Percentiles rank a stretch among this genome's conserved stretches.
Conservation (phyloP, 257 asterid genomes). For the Nicotiana knightiana region DNA sequence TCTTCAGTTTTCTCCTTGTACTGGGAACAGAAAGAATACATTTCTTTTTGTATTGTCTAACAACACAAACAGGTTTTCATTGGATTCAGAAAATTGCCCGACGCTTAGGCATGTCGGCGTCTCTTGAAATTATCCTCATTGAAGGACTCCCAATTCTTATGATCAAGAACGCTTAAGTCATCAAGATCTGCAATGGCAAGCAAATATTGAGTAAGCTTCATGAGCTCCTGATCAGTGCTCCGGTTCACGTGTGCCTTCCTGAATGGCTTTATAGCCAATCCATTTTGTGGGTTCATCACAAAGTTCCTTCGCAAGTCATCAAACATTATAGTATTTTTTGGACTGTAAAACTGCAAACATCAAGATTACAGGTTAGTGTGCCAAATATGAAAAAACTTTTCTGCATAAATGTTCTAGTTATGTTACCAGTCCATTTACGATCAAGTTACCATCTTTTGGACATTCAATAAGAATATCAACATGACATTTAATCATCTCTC, state of each 20-base stretch:
- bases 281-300: slow-evolving; percentile 94
- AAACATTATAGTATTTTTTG: slow-evolving; percentile 86
- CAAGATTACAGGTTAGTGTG: not conserved
- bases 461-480: not conserved
- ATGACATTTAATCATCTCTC: not conserved
- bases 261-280: slow-evolving; percentile 78
- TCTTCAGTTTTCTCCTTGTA: not conserved
- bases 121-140: slow-evolving; percentile 56
- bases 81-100: not conserved
- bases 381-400: not conserved
- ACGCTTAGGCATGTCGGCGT: slow-evolving; percentile 50
- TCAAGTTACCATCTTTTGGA: not conserved
- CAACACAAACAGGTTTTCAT: not conserved
- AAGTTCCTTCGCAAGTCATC: slow-evolving; percentile 88
- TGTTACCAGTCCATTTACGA: not conserved
- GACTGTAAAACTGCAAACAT: slow-evolving; percentile 58
- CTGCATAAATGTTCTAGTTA: not conserved
- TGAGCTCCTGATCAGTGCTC: slow-evolving; percentile 67
- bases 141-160: slow-evolving; percentile 72
- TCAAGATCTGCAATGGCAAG: slow-evolving; percentile 78
- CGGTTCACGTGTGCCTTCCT: slow-evolving; percentile 74
- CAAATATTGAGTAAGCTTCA: slow-evolving; percentile 81
- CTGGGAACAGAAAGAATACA: not conserved
- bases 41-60: not conserved
- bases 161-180: slow-evolving; percentile 76